Percentiles rank a stretch among this genome's conserved stretches.
Evolutionary conservation across 148 eudicot genomes (phyloP).

Genomic region (Tetragonia tetragonoides): DNA sequence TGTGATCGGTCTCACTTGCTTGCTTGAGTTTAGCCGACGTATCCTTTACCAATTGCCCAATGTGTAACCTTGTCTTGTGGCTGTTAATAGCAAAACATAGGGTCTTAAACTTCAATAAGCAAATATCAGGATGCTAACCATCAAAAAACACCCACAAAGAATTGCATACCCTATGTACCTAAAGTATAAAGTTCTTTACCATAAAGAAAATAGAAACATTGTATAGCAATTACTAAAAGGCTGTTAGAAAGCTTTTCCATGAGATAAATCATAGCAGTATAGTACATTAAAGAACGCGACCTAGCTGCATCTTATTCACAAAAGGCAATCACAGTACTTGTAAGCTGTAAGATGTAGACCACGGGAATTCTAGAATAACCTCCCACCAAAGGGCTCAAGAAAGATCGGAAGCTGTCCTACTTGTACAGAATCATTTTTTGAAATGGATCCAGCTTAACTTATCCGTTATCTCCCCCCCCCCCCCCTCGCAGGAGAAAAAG

Average conservation of each 20-base stretch:
- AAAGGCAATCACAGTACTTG: too few species aligned
- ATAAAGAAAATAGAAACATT: background rate
- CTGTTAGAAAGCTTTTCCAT: background rate
- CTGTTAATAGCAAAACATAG: conserved; percentile 28
- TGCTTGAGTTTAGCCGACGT: conserved; percentile 85
- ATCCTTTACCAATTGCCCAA: conserved; percentile 82
- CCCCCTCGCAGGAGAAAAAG: too few species aligned
- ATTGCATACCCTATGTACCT: background rate
- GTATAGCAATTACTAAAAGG: background rate
- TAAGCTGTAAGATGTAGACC: too few species aligned
- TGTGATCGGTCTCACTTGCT: conserved; percentile 80
- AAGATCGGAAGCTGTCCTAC: too few species aligned
- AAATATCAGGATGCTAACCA: background rate
- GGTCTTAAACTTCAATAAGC: background rate
- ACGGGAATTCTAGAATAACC: too few species aligned
- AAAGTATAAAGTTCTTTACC: background rate
- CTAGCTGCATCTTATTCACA: too few species aligned
- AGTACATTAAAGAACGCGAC: background rate
- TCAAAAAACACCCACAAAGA: background rate
- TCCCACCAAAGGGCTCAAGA: too few species aligned
- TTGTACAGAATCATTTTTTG: too few species aligned
- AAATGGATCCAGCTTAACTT: too few species aligned
- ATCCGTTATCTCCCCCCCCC: too few species aligned
- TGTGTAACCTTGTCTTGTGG: conserved; percentile 79
- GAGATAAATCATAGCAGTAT: background rate